Evolutionary conservation across 257 asterid species (phyloP), one percentile per base, ranked within the genome.

Genomic region (Thymus quinquecostatus): DNA sequence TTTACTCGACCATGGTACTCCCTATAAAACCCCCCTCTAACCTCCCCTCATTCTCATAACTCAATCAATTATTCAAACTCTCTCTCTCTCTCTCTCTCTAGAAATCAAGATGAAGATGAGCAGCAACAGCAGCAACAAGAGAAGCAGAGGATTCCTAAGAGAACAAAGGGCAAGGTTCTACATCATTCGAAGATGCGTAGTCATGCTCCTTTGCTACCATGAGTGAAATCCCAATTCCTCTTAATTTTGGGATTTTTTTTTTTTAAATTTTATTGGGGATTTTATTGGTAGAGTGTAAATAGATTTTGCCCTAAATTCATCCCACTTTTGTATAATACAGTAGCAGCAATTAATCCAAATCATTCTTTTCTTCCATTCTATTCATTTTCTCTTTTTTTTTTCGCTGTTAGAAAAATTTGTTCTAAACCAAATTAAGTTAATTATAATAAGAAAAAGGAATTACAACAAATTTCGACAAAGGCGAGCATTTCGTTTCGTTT

Each of bases 171-270:
- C 93, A 0, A 84, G 71, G 61, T 81, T 89, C 21, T 84, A 87
- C 79, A 89, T 89, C 72, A 84, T 89, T 21, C 74, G 86, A 38
- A 75, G 88, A 73, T 89, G 96, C 68, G 86, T 89, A 4, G 88
- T 87, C 51, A 87, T 89, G 96, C 96, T 89, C 59, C 91, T 89
- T n/a, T 89, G 96, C 64, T 87, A 86, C 66, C 93, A 84, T 40
- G 57, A 51, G 4, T 50, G 14, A 7, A 3, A 21, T 21, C 21
- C 4, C 47, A 44, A 2, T 44, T 2, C 6, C 12, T 7, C 49
- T 44, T 38, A 4, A 38, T 38, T 38, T 38, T 1, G 41, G 41
- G 40, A 36, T 36, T 36, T 36, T 36, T 36, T 36, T 38, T 38
- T 38, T 38, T 38, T 1, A 33, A 33, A 33, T 36, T 36, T 36